Evolutionary conservation across 2,329 filamentous ascomycete genomes (phyloP).

Genomic region (Colletotrichum tabaci): DNA sequence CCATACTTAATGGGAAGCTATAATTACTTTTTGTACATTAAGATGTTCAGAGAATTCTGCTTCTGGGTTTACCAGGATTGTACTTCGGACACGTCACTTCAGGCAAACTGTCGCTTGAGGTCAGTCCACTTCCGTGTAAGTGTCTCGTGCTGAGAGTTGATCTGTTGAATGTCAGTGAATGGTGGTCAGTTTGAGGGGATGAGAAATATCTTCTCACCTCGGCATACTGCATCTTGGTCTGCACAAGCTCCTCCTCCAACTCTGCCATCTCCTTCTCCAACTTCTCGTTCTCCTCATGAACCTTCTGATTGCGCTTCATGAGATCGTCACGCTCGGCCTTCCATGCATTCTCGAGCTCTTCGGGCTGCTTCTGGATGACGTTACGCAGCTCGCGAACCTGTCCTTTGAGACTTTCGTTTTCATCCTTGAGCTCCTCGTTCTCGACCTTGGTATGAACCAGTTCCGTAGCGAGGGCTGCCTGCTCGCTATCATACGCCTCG

Average conservation of each 20-base stretch:
- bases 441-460: conserved; percentile 93
- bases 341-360: conserved; percentile 87
- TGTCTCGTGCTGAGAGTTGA: conserved; percentile 79
- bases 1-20: conserved; percentile 36
- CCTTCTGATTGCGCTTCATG: conserved; percentile 92
- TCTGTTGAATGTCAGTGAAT: conserved; percentile 59
- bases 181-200: neutral
- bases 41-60: conserved; percentile 41
- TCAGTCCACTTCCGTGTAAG: conserved; percentile 85
- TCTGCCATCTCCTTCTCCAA: conserved; percentile 92
- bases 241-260: conserved; percentile 92
- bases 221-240: conserved; percentile 94
- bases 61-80: conserved; percentile 35
- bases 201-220: conserved; percentile 77
- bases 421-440: conserved; percentile 89
- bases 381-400: conserved; percentile 89
- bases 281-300: conserved; percentile 91
- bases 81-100: conserved; percentile 36
- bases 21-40: conserved; percentile 43
- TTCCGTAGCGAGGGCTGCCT: conserved; percentile 91
- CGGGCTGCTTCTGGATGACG: conserved; percentile 91
- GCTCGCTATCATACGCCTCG: conserved; percentile 90
- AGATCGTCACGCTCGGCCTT: conserved; percentile 90
- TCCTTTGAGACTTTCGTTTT: conserved; percentile 88
- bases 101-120: conserved; percentile 72